Base-by-base conservation (phyloP, 2,329 filamentous ascomycete genomes). In the Ophiostoma triangulosporum region DNA sequence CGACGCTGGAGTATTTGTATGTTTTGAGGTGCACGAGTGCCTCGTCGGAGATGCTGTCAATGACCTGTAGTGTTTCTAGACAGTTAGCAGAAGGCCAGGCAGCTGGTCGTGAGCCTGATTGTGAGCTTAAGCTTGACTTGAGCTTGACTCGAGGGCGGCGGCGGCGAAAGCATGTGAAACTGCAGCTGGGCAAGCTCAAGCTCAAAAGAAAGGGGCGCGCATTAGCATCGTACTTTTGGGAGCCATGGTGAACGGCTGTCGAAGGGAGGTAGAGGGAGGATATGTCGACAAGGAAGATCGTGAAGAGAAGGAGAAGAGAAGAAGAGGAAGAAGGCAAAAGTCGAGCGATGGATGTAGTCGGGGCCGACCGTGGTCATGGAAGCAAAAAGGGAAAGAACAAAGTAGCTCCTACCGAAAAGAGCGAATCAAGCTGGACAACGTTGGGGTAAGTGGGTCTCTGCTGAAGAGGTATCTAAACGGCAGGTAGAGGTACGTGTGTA, bases 1-100 rank as follows among this genome's bases (percentile, higher is more conserved):
- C 93, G 69, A 98, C 89, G 63, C 86, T 88, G 62, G 89, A 95
- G 70, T 98, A 98, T 67, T 96, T 94, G 81, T 98, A 98, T 56
- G 84, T 83, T 70, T 89, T 93, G 62, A 98, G 83, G 67, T 96
- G 90, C 57, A 86, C 76, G 61, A 98, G 79, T 53, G 88, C 88
- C 64, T 97, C 89, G 63, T 95, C 88, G 27, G 90, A 94, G 61
- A 97, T 73, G 69, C 84, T 85, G 68, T 84, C 82, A 61, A 82
- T 79, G 54, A 73, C 77, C 52, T 81, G 48, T 6, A 40, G 81
- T 68, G 70, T 65, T 62, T 69, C 73, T 76, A 58, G 49, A 54
- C 20, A 35, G 48, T 24, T 33, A 51, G 43, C 14, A n/a, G 8
- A n/a, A n/a, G n/a, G n/a, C n/a, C n/a, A n/a, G n/a, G n/a, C n/a